phyloP scores from a whole-genome alignment of 2,329 filamentous ascomycete species.

The Aspergillus udagawae region DNA sequence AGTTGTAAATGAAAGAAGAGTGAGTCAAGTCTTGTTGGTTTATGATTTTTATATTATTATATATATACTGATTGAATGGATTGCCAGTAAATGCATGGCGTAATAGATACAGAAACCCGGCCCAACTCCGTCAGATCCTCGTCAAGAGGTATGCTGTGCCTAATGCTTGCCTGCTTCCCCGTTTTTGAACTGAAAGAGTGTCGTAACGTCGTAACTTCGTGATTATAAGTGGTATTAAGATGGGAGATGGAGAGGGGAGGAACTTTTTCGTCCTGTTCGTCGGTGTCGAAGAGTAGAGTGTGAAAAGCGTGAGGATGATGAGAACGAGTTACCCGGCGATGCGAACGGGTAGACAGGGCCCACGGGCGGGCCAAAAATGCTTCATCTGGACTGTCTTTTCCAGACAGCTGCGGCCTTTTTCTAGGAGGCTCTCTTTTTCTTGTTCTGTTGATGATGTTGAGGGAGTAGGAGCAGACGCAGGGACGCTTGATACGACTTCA shows the following conservation, averaged over 20 bases:
- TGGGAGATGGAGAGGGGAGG: not conserved
- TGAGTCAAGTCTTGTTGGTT: not conserved
- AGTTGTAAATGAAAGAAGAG: not conserved
- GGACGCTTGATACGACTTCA: conserved; percentile 8
- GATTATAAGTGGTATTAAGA: conserved; percentile 1
- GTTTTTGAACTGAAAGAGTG: not conserved
- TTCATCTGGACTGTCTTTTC: conserved; percentile 23
- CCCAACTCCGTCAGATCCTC: not conserved
- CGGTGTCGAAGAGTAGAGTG: not conserved
- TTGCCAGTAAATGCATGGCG: not conserved
- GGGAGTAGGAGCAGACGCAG: not conserved
- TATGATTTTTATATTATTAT: not conserved
- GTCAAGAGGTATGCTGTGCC: not conserved
- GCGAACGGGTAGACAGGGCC: conserved; percentile 19
- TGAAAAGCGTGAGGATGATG: not conserved
- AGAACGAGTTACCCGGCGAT: conserved; percentile 11
- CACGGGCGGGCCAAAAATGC: conserved; percentile 23
- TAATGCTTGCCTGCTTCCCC: not conserved
- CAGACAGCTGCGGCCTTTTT: conserved; percentile 25
- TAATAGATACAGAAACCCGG: not conserved
- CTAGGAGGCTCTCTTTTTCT: conserved; percentile 18
- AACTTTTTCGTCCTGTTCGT: not conserved
- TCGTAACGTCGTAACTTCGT: conserved; percentile 6
- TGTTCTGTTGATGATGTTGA: conserved; percentile 1
- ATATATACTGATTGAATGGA: not conserved